Evolutionary conservation across 2,329 filamentous ascomycete genomes (phyloP), one percentile per base, ranked within the genome.

Genomic region (Calonectria multiphialidica): DNA sequence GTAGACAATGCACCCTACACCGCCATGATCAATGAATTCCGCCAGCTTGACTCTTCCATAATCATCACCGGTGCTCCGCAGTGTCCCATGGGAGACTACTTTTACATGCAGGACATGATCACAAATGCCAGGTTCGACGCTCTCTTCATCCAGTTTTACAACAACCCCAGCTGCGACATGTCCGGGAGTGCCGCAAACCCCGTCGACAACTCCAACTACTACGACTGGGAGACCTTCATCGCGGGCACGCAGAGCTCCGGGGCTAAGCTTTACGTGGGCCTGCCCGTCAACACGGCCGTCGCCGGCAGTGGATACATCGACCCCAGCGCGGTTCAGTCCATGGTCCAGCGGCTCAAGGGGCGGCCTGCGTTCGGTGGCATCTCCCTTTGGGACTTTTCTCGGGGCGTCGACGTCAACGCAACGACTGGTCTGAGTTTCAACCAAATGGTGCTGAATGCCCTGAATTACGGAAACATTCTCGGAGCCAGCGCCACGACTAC

Each of bases 91-190:
- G 63, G 30, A 49, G 2, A 23, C n/a, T 81, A 75, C 61, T 83
- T 82, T 63, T 75, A 81, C 68, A 80, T 86, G 78, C 78, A 81
- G 59, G 79, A 82, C 8, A 78, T 87, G 73, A 84, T 88, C 44
- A 79, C 83, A 15, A 77, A 83, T 66, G 81, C 83, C 49, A 78
- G 82, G 50, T 86, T 88, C 72, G 84, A 86, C 30, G 81, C 83
- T 15, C 79, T 86, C 49, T 87, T 86, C 77, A 79, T 88, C 64
- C 86, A 88, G 80, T 88, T 88, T 79, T 88, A 87, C 81, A 87
- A 88, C 82, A 88, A 88, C 77, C 75, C 76, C 0, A 73, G 55
- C 23, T 87, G 86, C 76, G 82, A 85, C 55, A 79, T 81, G 37
- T 75, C 84, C 72, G 70, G 74, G 9, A 65, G 79, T 10, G 80